Evolutionary conservation across 2,329 filamentous ascomycete species (phyloP), one percentile per base, ranked within the genome.

Genomic region (Neocucurbitaria cava): DNA sequence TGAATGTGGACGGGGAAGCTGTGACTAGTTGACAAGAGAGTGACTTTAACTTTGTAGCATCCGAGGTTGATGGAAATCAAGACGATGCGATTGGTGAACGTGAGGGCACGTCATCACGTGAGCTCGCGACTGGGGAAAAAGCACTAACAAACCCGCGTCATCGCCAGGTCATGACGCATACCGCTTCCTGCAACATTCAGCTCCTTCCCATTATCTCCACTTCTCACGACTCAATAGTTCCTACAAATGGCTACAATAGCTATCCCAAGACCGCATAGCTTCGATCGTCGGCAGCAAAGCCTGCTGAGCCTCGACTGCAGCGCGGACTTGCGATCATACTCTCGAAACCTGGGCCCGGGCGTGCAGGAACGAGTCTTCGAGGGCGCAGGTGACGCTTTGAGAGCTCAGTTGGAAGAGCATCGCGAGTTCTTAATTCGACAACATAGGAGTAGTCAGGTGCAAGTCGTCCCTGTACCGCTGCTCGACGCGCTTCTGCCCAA

Each of bases 221-320:
- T 39, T 11, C n/a, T 15, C 20, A 23, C 5, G 23, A 23, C 4
- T 24, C 38, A 40, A 1, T 21, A 21, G 15, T 17, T 13, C 10
- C 11, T 8, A 39, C 15, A 21, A 64, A 64, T 56, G 53, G 47
- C 51, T 9, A 40, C 54, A 31, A 52, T 42, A 21, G 28, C 52
- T 17, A 26, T 33, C 45, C 30, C 36, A 39, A 55, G 43, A 28
- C 24, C 51, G n/a, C 45, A 55, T 24, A 50, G 41, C 46, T 47
- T 58, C 20, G 46, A 59, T 41, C 58, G 58, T 30, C 62, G 62
- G 38, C 62, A 64, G 38, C 59, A 52, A 33, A 61, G 58, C 42
- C 54, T 66, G 38, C 45, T 66, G 41, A 57, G 58, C 23, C 59
- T 66, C 28, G 63, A 66, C 46, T 66, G 63, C 55, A 66, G 63